A percentile compares a stretch with the other conserved stretches of the same genome.
phyloP scores from a whole-genome alignment of 1,284 basidiomycete species.

The Cutaneotrichosporon cyanovorans region DNA sequence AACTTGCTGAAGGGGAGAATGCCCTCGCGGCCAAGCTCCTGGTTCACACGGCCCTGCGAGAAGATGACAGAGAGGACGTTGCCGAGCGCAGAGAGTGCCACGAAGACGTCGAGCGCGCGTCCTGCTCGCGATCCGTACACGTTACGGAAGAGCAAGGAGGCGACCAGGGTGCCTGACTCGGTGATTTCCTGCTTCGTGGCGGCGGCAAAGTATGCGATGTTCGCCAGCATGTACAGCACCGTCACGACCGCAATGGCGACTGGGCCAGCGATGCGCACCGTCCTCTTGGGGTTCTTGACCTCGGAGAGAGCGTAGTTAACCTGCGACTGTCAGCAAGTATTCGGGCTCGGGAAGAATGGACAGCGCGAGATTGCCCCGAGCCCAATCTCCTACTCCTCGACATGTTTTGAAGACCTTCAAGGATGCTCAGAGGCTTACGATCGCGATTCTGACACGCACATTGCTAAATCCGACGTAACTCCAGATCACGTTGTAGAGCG shows the following conservation, averaged over 20 bases:
- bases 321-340: no score
- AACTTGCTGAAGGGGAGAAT: constrained; percentile 37
- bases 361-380: no score
- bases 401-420: no score
- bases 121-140: constrained; percentile 42
- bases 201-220: constrained; percentile 45
- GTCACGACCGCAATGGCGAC: constrained; percentile 25
- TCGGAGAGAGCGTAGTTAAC: constrained; percentile 51
- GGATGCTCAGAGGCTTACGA: no score
- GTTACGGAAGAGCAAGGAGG: constrained; percentile 39
- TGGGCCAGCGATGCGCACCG: constrained; percentile 27
- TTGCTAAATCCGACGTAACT: constrained; percentile 46
- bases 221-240: constrained; percentile 30
- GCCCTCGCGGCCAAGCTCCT: constrained; percentile 40
- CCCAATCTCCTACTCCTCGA: no score
- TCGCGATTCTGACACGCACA: no score
- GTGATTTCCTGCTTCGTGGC: constrained; percentile 23
- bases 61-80: constrained; percentile 43
- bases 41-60: constrained; percentile 48
- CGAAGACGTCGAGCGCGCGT: constrained; percentile 29
- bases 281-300: constrained; percentile 37
- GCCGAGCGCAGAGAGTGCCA: constrained; percentile 39
- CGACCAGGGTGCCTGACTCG: constrained; percentile 33
- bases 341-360: no score
- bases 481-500: constrained; percentile 21